Conservation (phyloP, 2,329 filamentous ascomycete species). For the Beauveria sp. region DNA sequence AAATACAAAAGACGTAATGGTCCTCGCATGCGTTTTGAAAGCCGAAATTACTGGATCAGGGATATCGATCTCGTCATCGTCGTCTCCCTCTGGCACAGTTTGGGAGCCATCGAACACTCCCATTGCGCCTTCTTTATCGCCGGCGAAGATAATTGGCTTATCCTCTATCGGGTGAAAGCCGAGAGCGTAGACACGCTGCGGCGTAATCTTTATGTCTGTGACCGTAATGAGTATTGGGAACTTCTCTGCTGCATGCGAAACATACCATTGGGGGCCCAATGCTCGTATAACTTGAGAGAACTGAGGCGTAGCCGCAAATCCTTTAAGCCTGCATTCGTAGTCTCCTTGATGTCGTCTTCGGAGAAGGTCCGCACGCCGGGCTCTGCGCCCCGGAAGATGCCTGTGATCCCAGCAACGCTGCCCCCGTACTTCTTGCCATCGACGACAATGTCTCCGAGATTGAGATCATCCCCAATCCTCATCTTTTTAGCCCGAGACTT, state of each 20-base stretch:
- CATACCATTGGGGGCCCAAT: slow-evolving; percentile 71
- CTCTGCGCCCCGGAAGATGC: slow-evolving; percentile 57
- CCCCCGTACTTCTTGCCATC: slow-evolving; percentile 70
- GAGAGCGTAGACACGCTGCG: slow-evolving; percentile 78
- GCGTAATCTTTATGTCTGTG: slow-evolving; percentile 81
- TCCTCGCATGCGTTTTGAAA: slow-evolving; percentile 82
- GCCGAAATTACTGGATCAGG: slow-evolving; percentile 75
- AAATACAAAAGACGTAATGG: slow-evolving; percentile 79
- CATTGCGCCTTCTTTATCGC: slow-evolving; percentile 86
- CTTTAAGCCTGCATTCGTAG: slow-evolving; percentile 67
- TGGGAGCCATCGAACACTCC: slow-evolving; percentile 89
- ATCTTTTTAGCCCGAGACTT: slow-evolving; percentile 49
- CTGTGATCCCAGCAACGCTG: slow-evolving; percentile 56
- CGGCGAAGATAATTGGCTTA: slow-evolving; percentile 85
- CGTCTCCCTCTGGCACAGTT: slow-evolving; percentile 48
- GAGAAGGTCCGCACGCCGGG: slow-evolving; percentile 81
- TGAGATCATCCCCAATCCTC: slow-evolving; percentile 50
- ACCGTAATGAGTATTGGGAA: not conserved
- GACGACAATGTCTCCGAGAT: slow-evolving; percentile 69
- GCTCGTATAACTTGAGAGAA: slow-evolving; percentile 69
- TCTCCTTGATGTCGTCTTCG: slow-evolving; percentile 74
- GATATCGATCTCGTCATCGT: slow-evolving; percentile 58
- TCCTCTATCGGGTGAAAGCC: slow-evolving; percentile 80
- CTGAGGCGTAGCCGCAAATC: slow-evolving; percentile 70
- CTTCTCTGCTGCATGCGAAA: slow-evolving; percentile 3